phyloP scores from a whole-genome alignment of 1,284 basidiomycete genomes.

The Vanrija pseudolonga region DNA sequence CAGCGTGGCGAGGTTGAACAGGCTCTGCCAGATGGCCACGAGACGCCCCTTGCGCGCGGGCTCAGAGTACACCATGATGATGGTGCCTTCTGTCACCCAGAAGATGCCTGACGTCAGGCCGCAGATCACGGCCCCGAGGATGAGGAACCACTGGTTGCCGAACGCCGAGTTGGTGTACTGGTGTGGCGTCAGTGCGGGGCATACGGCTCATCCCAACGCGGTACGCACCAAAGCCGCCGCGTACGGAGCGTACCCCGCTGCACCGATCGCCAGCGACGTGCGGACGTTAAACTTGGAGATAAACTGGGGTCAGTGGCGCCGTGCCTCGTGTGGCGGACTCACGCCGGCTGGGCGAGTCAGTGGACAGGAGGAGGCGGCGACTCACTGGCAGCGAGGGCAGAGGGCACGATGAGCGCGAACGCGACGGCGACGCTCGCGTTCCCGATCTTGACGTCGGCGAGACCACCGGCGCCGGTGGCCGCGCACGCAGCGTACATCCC shows the following conservation, averaged over 20 bases:
- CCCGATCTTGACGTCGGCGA: conserved; percentile 41
- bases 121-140: conserved; percentile 46
- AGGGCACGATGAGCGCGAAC: conserved; percentile 45
- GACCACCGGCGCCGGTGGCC: conserved; percentile 28
- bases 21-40: conserved; percentile 44
- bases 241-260: conserved; percentile 41
- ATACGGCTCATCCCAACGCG: conserved; percentile 21
- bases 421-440: conserved; percentile 37
- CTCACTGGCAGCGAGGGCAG: conserved; percentile 25
- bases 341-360: conserved; percentile 12
- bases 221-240: conserved; percentile 38
- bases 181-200: neutral
- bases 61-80: conserved; percentile 35
- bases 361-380: neutral
- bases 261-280: conserved; percentile 37
- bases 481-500: conserved; percentile 44
- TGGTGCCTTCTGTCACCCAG: conserved; percentile 37
- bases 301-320: conserved; percentile 1
- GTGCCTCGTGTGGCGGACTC: conserved; percentile 4
- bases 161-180: conserved; percentile 23
- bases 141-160: conserved; percentile 39
- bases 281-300: conserved; percentile 31
- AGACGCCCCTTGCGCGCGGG: conserved; percentile 34
- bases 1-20: conserved; percentile 35
- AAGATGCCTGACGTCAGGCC: conserved; percentile 44